These are phyloP conservation scores for Lodderomyces parapsilosis DNA, from an alignment of 1,139 yeast genomes.

Conservation along the genomic window DNA sequence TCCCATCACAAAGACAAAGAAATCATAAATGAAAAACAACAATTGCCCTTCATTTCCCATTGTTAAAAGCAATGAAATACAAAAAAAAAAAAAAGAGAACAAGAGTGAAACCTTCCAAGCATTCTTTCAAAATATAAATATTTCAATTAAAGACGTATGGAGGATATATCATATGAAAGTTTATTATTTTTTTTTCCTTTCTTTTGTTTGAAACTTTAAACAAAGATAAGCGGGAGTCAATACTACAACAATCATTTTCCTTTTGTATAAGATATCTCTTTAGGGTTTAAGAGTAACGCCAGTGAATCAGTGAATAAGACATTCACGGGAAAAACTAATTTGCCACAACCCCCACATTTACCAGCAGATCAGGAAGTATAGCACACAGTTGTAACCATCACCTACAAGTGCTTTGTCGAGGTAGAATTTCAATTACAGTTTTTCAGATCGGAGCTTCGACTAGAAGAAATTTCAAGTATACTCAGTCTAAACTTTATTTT, in stretches of 20 bases:
- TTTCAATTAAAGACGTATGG: constrained; percentile 1
- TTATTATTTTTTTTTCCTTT: not conserved
- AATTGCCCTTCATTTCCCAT: not conserved
- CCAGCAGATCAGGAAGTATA: not conserved
- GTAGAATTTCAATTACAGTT: not conserved
- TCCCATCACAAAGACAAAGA: not conserved
- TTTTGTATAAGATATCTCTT: too few relatives aligned
- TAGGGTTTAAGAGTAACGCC: too few relatives aligned
- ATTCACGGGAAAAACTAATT: too few relatives aligned
- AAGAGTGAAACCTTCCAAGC: not conserved
- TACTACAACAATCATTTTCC: too few relatives aligned
- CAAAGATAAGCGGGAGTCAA: not conserved
- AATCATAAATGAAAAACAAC: too few relatives aligned
- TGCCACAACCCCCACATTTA: not conserved
- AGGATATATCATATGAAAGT: not conserved
- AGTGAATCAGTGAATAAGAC: too few relatives aligned
- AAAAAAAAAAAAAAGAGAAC: not conserved
- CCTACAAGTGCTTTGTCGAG: too few relatives aligned
- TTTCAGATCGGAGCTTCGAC: not conserved
- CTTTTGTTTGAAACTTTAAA: not conserved
- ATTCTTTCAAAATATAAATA: too few relatives aligned
- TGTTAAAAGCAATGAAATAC: not conserved
- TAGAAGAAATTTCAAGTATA: not conserved
- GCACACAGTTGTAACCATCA: not conserved
- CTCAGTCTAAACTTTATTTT: not conserved